Conservation (phyloP, 139 green algal species). For the Marvania coccoides region DNA sequence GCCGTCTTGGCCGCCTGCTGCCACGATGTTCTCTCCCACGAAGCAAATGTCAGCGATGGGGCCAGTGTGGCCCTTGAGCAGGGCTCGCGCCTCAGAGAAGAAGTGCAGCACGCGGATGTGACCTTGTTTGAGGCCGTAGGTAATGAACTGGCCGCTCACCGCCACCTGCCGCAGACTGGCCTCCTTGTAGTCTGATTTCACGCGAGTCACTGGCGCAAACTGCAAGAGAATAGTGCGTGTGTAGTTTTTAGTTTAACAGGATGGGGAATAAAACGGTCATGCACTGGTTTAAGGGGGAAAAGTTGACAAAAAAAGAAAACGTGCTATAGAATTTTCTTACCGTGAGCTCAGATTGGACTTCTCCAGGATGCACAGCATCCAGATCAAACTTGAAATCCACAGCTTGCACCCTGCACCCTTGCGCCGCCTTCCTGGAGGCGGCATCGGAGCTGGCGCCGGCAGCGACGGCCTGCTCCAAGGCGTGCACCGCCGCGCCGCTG, state of each 20-base stretch:
- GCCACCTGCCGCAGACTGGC: conserved; percentile 35
- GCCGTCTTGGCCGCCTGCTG: conserved; percentile 24
- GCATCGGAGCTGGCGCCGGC: neutral
- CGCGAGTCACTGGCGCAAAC: conserved; percentile 49
- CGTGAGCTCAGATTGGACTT: conserved; percentile 38
- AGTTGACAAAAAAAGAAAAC: too few relatives aligned
- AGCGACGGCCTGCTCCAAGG: conserved; percentile 19
- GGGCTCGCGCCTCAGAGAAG: conserved; percentile 33
- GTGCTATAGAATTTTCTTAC: too few relatives aligned
- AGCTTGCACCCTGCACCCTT: neutral
- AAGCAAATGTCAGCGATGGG: conserved; percentile 50
- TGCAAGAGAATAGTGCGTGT: conserved; percentile 18
- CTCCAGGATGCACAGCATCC: neutral
- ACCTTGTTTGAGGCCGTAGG: conserved; percentile 67
- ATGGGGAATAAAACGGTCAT: conserved; percentile 1
- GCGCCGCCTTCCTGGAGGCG: neutral
- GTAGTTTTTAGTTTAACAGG: neutral
- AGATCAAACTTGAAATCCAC: neutral
- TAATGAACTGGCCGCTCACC: conserved; percentile 58
- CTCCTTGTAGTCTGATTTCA: conserved; percentile 40
- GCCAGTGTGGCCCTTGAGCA: conserved; percentile 59
- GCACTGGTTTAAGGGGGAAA: neutral
- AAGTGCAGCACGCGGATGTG: conserved; percentile 68
- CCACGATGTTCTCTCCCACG: conserved; percentile 30
- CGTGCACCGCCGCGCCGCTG: conserved; percentile 20